Evolutionary conservation across 192 early-diverging fungal genomes (phyloP).

Genomic region (Mortierella hygrophila): DNA sequence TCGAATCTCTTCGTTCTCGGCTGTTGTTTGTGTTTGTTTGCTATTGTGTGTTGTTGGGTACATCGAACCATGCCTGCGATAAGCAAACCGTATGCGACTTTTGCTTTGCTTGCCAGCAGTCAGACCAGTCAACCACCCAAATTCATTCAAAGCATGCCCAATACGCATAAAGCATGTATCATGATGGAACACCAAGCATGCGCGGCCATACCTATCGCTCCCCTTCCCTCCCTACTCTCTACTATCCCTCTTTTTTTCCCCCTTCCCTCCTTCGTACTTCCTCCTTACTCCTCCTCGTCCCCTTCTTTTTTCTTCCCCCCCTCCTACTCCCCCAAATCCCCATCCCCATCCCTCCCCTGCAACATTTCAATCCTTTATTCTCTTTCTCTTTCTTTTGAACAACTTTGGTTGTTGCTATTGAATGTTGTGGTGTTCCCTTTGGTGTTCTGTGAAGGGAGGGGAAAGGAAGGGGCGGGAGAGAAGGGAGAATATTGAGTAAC

Average conservation of each 20-base stretch:
- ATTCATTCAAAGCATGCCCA: no score
- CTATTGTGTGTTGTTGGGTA: neutral
- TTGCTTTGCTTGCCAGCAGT: no score
- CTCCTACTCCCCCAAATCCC: neutral
- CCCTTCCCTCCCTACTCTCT: no score
- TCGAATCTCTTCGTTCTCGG: neutral
- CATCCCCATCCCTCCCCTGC: neutral
- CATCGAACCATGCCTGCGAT: neutral
- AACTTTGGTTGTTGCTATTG: neutral
- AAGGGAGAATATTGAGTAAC: neutral
- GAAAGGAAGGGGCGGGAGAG: neutral
- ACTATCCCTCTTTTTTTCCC: neutral
- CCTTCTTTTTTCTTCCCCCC: neutral
- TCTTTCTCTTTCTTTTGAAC: neutral
- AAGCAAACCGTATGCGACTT: neutral
- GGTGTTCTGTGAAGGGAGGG: neutral
- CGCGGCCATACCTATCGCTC: no score
- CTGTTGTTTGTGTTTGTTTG: neutral
- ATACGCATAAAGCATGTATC: no score
- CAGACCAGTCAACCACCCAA: no score
- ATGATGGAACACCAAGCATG: no score
- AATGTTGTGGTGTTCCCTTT: neutral
- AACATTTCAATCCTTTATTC: neutral
- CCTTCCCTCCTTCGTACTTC: neutral
- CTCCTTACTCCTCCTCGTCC: constrained; percentile 6